Base-by-base conservation (phyloP, 1,284 basidiomycete genomes). In the Tylopilus orsonianus region DNA sequence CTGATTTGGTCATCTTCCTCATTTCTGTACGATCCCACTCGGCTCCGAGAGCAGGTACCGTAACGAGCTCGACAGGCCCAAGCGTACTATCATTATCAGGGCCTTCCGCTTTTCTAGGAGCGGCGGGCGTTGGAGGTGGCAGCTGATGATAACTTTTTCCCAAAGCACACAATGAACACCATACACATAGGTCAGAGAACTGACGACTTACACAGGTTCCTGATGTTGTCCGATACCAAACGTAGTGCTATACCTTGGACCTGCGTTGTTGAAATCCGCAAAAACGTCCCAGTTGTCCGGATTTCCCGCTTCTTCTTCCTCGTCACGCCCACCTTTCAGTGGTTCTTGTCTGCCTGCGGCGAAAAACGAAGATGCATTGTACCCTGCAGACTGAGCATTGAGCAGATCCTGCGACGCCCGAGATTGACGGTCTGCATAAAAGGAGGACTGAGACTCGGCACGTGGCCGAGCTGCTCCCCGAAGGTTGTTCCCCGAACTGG, bases 201-300 rank as follows among this genome's bases (percentile, higher is more conserved):
- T 14, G 16, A 46, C n/a, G 39, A 62, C 70, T 55, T 48, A 78
- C 74, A 59, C 71, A 36, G 67, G 57, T 27, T 70, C 66, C 36
- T 66, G 60, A 29, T 63, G 57, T 43, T 66, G 55, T 58, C 65
- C 65, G 8, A 69, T 51, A 20, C 67, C 76, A 63, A 85, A 81
- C 19, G 80, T 75, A 37, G 72, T 67, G 59, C 87, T 87, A 66
- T 93, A 94, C 54, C 78, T 75, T 18, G 90, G 92, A 0, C 92
- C 92, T 5, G 79, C 66, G 57, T 93, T 94, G 72, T 95, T 93
- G 68, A 95, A 95, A 71, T 95, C 92, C 8, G 91, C 90, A 62
- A 85, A 90, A 30, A 95, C 83, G 62, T 95, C 88, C 79, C 89
- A 93, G 24, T 72, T 79, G 36, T 83, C 83, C 29, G 65, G 64